phyloP scores from a whole-genome alignment of 495 filamentous ascomycete species.

The Aspergillus sclerotioniger region DNA sequence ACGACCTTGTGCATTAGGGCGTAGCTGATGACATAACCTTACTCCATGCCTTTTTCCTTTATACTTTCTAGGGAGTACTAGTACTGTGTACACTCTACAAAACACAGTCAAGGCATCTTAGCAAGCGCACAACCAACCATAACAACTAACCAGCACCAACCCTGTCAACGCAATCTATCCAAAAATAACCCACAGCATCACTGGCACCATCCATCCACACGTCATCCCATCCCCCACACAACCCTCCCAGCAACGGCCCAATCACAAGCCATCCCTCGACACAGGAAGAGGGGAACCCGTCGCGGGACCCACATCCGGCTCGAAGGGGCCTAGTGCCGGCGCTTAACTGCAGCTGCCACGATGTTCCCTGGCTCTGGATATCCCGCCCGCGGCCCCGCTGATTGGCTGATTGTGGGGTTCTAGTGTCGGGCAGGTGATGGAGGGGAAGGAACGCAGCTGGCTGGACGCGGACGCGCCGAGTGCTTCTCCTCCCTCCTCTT shows the following conservation, averaged over 20 bases:
- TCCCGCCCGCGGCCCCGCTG: constrained; percentile 2
- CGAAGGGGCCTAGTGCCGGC: constrained; percentile 19
- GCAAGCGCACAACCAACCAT: no score
- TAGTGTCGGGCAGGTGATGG: no score
- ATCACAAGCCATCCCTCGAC: not conserved
- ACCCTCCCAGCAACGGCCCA: not conserved
- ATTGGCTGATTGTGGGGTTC: constrained; percentile 14
- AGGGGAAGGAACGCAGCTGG: no score
- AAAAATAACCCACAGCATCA: not conserved
- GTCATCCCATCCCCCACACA: constrained; percentile 14
- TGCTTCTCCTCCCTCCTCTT: not conserved
- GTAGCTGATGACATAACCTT: constrained; percentile 2
- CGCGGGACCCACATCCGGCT: constrained; percentile 4
- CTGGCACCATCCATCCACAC: constrained; percentile 1
- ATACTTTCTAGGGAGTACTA: no score
- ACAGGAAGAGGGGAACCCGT: constrained; percentile 8
- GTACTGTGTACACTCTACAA: not conserved
- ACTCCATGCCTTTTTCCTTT: no score
- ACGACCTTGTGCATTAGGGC: not conserved
- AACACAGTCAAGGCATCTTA: no score
- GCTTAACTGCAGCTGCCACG: constrained; percentile 27
- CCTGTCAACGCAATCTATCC: not conserved
- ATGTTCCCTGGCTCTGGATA: constrained; percentile 15
- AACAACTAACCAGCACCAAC: not conserved
- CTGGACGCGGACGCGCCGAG: not conserved